A percentile compares a stretch with the other conserved stretches of the same genome.
Evolutionary conservation across 1,139 yeast genomes (phyloP).

Genomic region (Taphrina communis): DNA sequence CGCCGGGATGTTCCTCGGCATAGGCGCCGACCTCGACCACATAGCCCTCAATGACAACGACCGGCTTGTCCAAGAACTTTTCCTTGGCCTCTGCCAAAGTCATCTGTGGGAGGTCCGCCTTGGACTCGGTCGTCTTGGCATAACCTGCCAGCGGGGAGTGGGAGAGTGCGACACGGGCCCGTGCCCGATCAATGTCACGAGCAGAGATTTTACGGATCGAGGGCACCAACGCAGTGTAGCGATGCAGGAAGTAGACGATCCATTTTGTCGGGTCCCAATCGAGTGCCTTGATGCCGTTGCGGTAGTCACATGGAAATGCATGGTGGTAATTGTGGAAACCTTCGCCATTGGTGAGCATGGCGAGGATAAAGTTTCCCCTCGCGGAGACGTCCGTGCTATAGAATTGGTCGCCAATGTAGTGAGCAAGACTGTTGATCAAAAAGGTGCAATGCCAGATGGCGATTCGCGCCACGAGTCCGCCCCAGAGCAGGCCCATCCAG

Average conservation of each 20-base stretch:
- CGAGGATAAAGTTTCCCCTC: constrained; percentile 92
- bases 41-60: constrained; percentile 87
- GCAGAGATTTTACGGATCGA: constrained; percentile 95
- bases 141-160: constrained; percentile 13
- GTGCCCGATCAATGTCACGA: constrained; percentile 86
- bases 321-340: constrained; percentile 99
- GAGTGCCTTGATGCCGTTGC: constrained; percentile 97
- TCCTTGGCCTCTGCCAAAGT: constrained; percentile 80
- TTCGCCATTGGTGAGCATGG: constrained; percentile 96
- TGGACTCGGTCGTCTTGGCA: constrained; percentile 52
- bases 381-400: constrained; percentile 97
- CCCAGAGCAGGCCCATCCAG: constrained; percentile 90
- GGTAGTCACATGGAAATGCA: constrained; percentile 97
- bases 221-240: constrained; percentile 91
- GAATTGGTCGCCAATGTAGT: constrained; percentile 97
- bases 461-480: constrained; percentile 81
- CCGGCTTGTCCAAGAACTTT: constrained; percentile 64
- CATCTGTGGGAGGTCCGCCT: constrained; percentile 86
- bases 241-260: constrained; percentile 71
- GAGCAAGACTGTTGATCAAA: constrained; percentile 98
- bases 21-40: constrained; percentile 88
- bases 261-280: constrained; percentile 97
- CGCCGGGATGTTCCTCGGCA: constrained; percentile 96
- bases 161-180: constrained; percentile 76
- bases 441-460: constrained; percentile 96